phyloP scores from a whole-genome alignment of 371 early-diverging fungal genomes.

The Circinella umbellata region DNA sequence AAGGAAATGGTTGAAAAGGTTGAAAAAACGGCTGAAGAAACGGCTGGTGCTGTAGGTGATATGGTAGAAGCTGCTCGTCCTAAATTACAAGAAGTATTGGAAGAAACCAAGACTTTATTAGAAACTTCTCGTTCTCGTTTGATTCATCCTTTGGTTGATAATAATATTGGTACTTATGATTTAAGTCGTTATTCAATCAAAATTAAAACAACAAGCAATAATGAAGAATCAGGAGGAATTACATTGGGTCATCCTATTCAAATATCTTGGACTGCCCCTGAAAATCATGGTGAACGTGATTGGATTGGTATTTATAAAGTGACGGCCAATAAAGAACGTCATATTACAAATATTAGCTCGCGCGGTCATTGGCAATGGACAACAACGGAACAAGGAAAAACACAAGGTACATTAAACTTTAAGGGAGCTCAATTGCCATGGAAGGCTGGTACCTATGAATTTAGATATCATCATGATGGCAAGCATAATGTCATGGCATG shows the following conservation, averaged over 20 bases:
- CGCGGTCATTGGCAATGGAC: slow-evolving; percentile 68
- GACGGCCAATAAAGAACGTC: slow-evolving; percentile 69
- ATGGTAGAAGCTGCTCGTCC: slow-evolving; percentile 48
- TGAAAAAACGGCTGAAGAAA: slow-evolving; percentile 65
- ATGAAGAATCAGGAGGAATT: slow-evolving; percentile 23
- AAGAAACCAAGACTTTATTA: slow-evolving; percentile 57
- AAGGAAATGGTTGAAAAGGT: slow-evolving; percentile 64
- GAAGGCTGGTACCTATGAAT: slow-evolving; percentile 85
- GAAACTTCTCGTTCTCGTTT: slow-evolving; percentile 52
- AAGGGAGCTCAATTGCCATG: slow-evolving; percentile 76
- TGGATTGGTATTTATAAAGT: slow-evolving; percentile 94
- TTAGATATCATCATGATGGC: slow-evolving; percentile 87
- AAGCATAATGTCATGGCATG: slow-evolving; percentile 84
- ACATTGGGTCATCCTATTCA: slow-evolving; percentile 75
- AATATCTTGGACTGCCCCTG: slow-evolving; percentile 76
- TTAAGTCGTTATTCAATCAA: slow-evolving; percentile 52
- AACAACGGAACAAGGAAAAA: slow-evolving; percentile 19
- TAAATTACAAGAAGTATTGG: slow-evolving; percentile 62
- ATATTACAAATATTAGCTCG: slow-evolving; percentile 77
- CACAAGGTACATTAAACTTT: slow-evolving; percentile 57
- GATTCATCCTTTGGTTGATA: slow-evolving; percentile 42
- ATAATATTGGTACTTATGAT: slow-evolving; percentile 57
- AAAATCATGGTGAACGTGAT: slow-evolving; percentile 74
- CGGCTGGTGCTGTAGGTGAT: slow-evolving; percentile 57
- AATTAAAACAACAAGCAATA: slow-evolving; percentile 14